Base-by-base conservation (phyloP, 768 basidiomycete genomes). In the Obba rivulosa region DNA sequence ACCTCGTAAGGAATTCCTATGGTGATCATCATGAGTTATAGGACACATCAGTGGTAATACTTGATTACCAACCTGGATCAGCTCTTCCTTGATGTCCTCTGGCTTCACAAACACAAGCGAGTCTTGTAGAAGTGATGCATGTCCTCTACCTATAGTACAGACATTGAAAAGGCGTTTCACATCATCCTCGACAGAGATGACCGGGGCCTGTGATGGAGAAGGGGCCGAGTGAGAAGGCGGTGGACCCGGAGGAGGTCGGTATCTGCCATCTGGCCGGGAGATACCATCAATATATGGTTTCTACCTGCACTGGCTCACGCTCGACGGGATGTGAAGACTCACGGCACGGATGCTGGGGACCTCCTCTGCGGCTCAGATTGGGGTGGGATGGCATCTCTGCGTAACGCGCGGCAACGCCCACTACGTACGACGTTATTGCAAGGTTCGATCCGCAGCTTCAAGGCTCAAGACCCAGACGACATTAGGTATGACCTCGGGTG, bases 1-100 rank as follows among this genome's bases (percentile, higher is more conserved):
- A 92, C 61, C 87, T 88, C 10, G 60, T 56, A 54, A 86, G 77
- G 58, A 92, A 92, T 69, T 94, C 92, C 91, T 95, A 61, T 38
- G 44, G 35, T 42, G 28, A 31, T 21, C 28, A 31, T 35, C 49
- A 28, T 24, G 17, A 40, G 41, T 31, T n/a, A 28, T 11, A 23
- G 5, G 20, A 36, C n/a, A n/a, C 16, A 28, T 46, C 22, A 34
- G 34, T 21, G 22, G 37, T 20, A 34, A 21, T 39, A 45, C 78
- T 28, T 35, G 84, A 87, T 63, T 71, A 35, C 54, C 31, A 43
- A 63, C 62, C 52, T 59, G 53, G 7, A 60, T 53, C 13, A 63
- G 43, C 11, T 55, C 55, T 28, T 60, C 69, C 57, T 69, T 74
- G 42, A 92, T 60, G 45, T 88, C 82, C 45, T 86, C 83, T 0